Base-by-base conservation (phyloP, 257 asterid species). In the Coffea canephora region DNA sequence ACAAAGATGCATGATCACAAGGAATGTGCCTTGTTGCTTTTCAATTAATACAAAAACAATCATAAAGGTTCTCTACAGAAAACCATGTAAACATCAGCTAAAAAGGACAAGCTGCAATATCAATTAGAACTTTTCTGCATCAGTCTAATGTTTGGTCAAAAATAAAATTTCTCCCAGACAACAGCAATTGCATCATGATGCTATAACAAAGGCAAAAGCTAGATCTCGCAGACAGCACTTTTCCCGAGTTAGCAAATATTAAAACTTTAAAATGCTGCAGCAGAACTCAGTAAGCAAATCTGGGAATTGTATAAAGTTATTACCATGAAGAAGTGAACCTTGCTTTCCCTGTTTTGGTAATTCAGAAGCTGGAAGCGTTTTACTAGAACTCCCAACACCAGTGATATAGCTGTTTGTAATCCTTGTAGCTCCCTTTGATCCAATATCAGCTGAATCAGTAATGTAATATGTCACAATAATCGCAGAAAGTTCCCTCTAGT, bases 391-490 rank as follows among this genome's bases (percentile, higher is more conserved):
- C 79, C 84, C 91, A 77, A 83, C 79, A 84, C 88, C 90, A 74
- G 84, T 86, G 77, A 87, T 73, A 77, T 85, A 82, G 89, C 89
- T 84, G 88, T 88, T 84, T 66, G 88, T 83, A 85, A 80, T 78
- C 75, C 82, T 70, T 74, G 87, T 84, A 71, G 86, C 88, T 80
- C 89, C 92, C 83, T 89, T 89, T 82, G 94, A 86, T 89, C 90
- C 94, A 86, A 84, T 82, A 84, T 91, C 95, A 88, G 89, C 93
- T 91, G 97, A 91, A 91, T 87, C 87, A 86, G 89, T 79, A 88
- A 86, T 21, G 74, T 73, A 82, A 70, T 67, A 80, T 70, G 88
- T 83, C 89, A 87, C 83, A 82, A 79, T 76, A 86, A 82, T 89
- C 74, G 89, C 19, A 27, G 79, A 84, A 82, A 75, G 39, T 69